Base-by-base conservation (phyloP, 202 grass and related monocot genomes). In the Panicum virgatum region DNA sequence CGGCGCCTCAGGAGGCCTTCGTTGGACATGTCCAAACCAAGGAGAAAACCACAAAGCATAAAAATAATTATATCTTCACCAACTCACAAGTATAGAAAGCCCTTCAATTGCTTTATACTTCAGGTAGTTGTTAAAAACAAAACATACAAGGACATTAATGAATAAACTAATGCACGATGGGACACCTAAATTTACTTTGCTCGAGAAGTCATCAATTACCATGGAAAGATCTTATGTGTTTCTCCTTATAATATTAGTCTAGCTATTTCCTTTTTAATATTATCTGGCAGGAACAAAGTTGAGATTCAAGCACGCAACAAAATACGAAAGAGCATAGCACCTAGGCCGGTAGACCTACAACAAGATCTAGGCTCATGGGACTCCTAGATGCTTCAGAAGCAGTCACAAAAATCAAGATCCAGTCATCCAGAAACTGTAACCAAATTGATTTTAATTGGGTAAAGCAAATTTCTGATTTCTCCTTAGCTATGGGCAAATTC, bases 111-210 rank as follows among this genome's bases (percentile, higher is more conserved):
- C 6, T 32, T 50, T 71, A 29, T 75, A 27, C n/a, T 75, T 22
- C 26, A 9, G 56, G 56, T 62, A 66, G 8, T 58, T 75, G 9
- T 39, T 39, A 9, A 77, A 77, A 27, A 63, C 10, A 63, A 19
- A 44, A 25, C 23, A 29, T 30, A 20, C 14, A 20, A 20, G 23
- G 2, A 43, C 3, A 47, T 11, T 19, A 37, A 9, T 79, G 71
- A 40, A 76, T 61, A 62, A 82, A 60, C 48, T 27, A 74, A 82
- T 72, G 79, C 18, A 40, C 38, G 3, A 78, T 79, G 60, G 57
- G 20, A 40, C 11, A 57, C 66, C 73, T 30, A 38, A 27, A 71
- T 60, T 58, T 22, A 0, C 50, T 53, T 62, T 75, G 70, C 77
- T 46, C 12, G 5, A 48, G 62, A 50, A 79, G 16, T 58, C 62